These are phyloP conservation scores for Phialophora expanda DNA, from an alignment of 2,329 filamentous ascomycete species.

Conservation along the genomic window DNA sequence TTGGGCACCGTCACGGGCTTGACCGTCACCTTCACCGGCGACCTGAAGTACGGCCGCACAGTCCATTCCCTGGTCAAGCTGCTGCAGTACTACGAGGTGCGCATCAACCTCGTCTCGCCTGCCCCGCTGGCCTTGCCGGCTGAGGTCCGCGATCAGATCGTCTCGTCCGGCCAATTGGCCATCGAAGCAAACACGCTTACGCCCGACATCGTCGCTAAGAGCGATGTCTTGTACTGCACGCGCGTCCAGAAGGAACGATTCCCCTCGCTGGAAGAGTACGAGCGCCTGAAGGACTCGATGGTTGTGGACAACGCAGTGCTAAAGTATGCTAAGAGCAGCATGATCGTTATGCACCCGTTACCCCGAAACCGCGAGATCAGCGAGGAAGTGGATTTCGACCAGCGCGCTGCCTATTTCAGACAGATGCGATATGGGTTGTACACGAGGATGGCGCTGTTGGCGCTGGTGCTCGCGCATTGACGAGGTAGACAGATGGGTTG, in stretches of 20 bases:
- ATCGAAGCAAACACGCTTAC: slow-evolving; percentile 79
- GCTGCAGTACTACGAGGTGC: slow-evolving; percentile 92
- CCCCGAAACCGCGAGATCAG: slow-evolving; percentile 91
- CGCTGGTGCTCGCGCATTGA: slow-evolving; percentile 75
- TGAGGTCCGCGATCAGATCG: slow-evolving; percentile 73
- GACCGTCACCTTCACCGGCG: slow-evolving; percentile 94
- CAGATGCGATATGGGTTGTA: slow-evolving; percentile 98
- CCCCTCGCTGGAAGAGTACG: slow-evolving; percentile 77
- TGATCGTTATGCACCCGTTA: slow-evolving; percentile 94
- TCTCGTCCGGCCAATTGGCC: slow-evolving; percentile 75
- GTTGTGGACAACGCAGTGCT: slow-evolving; percentile 88
- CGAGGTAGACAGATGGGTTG: not conserved
- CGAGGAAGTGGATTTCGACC: slow-evolving; percentile 97
- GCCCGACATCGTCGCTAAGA: slow-evolving; percentile 80
- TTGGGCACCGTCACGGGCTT: slow-evolving; percentile 92
- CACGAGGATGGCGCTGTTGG: slow-evolving; percentile 95
- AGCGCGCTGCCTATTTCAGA: slow-evolving; percentile 96
- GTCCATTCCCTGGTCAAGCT: slow-evolving; percentile 95
- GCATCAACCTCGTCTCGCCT: slow-evolving; percentile 88
- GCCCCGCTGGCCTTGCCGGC: slow-evolving; percentile 76
- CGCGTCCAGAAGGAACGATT: slow-evolving; percentile 97
- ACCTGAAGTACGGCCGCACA: slow-evolving; percentile 88
- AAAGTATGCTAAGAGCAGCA: slow-evolving; percentile 87
- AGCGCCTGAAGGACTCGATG: slow-evolving; percentile 85
- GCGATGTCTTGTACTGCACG: slow-evolving; percentile 95